Percentiles rank a stretch among this genome's conserved stretches.
phyloP scores from a whole-genome alignment of 1,284 basidiomycete species.

The Sanghuangporus weigelae region DNA sequence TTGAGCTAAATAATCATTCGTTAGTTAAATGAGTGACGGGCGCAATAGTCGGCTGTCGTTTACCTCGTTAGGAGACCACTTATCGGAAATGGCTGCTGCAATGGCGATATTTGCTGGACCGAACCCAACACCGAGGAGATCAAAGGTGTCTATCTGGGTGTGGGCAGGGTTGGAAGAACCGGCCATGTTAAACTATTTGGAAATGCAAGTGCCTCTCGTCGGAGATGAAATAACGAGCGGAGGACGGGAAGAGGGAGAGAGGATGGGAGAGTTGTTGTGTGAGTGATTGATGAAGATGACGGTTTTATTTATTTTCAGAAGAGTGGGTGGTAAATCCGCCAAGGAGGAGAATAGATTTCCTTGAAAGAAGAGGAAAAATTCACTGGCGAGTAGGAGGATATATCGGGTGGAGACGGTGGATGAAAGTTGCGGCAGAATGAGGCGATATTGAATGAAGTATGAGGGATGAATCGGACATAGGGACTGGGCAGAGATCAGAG shows the following conservation, averaged over 20 bases:
- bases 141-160: conserved; percentile 27
- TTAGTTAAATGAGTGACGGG: not conserved
- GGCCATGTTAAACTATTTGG: not conserved
- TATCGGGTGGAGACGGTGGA: not conserved
- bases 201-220: not conserved
- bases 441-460: not conserved
- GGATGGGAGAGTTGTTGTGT: not conserved
- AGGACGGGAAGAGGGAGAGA: not conserved
- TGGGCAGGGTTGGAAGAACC: not conserved
- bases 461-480: not conserved
- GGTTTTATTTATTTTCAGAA: not conserved
- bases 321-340: not conserved
- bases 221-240: not conserved
- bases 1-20: not conserved
- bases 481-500: not conserved
- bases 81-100: conserved; percentile 49
- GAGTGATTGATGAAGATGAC: not conserved
- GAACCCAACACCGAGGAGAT: conserved; percentile 52
- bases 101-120: conserved; percentile 56
- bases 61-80: conserved; percentile 21
- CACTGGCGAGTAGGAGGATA: not conserved
- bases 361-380: not conserved
- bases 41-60: not conserved
- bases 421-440: not conserved
- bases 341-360: not conserved